Percentiles rank a stretch among this genome's conserved stretches.
Evolutionary conservation across 2,329 filamentous ascomycete species (phyloP).

Genomic region (Acrocalymma vagum): DNA sequence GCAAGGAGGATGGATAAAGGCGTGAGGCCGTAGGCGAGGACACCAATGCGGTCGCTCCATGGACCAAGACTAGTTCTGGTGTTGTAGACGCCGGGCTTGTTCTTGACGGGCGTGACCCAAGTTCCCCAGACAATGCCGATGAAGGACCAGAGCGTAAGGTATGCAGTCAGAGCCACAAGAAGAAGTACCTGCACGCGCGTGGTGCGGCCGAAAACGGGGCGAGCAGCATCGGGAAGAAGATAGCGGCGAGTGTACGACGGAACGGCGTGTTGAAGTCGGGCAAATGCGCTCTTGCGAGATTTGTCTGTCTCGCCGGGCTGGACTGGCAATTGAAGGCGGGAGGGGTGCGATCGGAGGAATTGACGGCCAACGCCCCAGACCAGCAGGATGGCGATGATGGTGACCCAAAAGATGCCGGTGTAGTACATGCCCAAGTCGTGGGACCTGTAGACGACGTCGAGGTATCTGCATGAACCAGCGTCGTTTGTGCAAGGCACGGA

Average conservation of each 20-base stretch:
- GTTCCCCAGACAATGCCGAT: slow-evolving; percentile 72
- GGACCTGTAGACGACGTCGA: slow-evolving; percentile 63
- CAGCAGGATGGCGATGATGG: slow-evolving; percentile 58
- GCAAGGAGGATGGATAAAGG: slow-evolving; percentile 73
- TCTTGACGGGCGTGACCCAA: slow-evolving; percentile 75
- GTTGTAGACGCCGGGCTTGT: slow-evolving; percentile 63
- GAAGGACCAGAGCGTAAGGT: slow-evolving; percentile 71
- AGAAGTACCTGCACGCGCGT: slow-evolving; percentile 74
- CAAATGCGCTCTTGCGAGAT: slow-evolving; percentile 28
- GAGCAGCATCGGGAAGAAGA: slow-evolving; percentile 68
- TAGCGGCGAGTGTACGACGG: slow-evolving; percentile 57
- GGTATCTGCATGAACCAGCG: slow-evolving; percentile 65
- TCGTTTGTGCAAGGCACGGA: slow-evolving; percentile 67
- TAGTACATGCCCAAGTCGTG: slow-evolving; percentile 66
- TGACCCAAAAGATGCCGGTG: slow-evolving; percentile 65
- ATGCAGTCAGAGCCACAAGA: slow-evolving; percentile 65
- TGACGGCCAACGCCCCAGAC: slow-evolving; percentile 51
- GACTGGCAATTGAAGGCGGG: slow-evolving; percentile 32
- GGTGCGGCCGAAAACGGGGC: slow-evolving; percentile 70
- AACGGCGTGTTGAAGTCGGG: slow-evolving; percentile 45
- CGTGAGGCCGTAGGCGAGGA: slow-evolving; percentile 77
- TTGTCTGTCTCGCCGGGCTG: slow-evolving; percentile 29
- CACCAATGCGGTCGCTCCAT: slow-evolving; percentile 74
- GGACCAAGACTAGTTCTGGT: slow-evolving; percentile 72
- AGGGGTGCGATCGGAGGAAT: slow-evolving; percentile 33